Evolutionary conservation across 192 early-diverging fungal species (phyloP), one percentile per base, ranked within the genome.

Genomic region (Coemansia sp.): DNA sequence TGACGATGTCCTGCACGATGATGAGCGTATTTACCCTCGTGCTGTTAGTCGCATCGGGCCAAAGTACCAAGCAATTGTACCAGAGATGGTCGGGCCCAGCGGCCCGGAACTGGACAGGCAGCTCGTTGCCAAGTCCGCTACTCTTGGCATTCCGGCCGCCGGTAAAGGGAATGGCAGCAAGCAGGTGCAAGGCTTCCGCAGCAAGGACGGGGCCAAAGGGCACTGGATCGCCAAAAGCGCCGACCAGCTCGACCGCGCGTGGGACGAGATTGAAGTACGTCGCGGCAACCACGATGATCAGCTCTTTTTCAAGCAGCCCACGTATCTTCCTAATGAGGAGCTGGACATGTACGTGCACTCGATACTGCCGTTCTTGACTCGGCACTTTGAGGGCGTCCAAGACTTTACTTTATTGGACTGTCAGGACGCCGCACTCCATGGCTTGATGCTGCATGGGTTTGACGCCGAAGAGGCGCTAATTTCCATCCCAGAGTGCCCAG

Each of bases 21-120:
- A 91, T 71, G 92, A 90, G 73, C 90, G 87, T 37, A 94, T 89
- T 29, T 91, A 92, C 78, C 93, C 87, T 41, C 88, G 87, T 45
- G 93, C 89, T 11, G 87, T 87, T 38, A 92, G 87, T 67, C 87
- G 94, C 69, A 89, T 96, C 41, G 95, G 95, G 0, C 82, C 88
- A 7, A 86, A 88, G 69, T 94, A 91, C 77, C 95, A 97, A 73
- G 93, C 95, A 0, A 83, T 84, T 5, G 66, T 93, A 14, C 87
- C 89, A 0, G 92, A 80, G 12, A 75, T 84, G 73, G 74, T 84
- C 17, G 76, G 77, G 7, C 70, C 82, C 21, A 66, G 66, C 58
- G 80, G 80, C 2, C 38, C 72, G 4, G 72, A 55, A 63, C 67
- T 82, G n/a, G 75, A 82, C 51, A 25, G 44, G 37, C 41, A 67